Base-by-base conservation (phyloP, 2,329 filamentous ascomycete species). In the Aspergillus novofumigatus region DNA sequence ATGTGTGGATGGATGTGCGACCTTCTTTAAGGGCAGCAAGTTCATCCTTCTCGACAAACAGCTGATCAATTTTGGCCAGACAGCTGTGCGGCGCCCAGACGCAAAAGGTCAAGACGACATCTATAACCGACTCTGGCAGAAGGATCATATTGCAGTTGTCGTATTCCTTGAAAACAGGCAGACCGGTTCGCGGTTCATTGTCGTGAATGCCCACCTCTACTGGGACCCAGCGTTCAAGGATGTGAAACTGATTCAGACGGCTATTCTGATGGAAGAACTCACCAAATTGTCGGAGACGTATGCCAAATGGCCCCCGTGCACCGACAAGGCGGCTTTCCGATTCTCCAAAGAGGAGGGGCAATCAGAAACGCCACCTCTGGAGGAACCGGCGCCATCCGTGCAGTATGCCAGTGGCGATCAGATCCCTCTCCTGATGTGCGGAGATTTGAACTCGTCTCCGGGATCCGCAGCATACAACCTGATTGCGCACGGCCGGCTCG, bases 31-130 rank as follows among this genome's bases (percentile, higher is more conserved):
- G 78, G 87, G 87, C 70, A 92, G 86, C 82, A 97, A 97, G 78
- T 97, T 89, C 75, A 90, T 97, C 59, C 78, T 96, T 58, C 83
- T 99, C 25, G 93, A 97, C 78, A 97, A 97, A 79, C 90, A 96
- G 70, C 80, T 96, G 61, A 88, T 99, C 68, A 92, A 97, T 74
- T 96, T 97, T 71, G 88, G 90, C 41, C 89, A 91, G 58, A 90
- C 91, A 56, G 93, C 93, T 63, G 96, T 99, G 75, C 94, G 95
- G 71, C 83, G 94, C 63, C 91, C 92, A 2, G 94, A 97, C 72
- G 96, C 97, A 86, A 97, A 97, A 78, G 91, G 92, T 56, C 91
- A 96, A 68, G 91, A 96, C 70, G 94, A 99, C 68, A 93, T 97
- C 56, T 97, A 96, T 82, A 99, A 99, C 73, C 89, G 94, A 28